A percentile compares a stretch with the other conserved stretches of the same genome.
Evolutionary conservation across 2,329 filamentous ascomycete species (phyloP).

Genomic region (Scedosporium boydii): DNA sequence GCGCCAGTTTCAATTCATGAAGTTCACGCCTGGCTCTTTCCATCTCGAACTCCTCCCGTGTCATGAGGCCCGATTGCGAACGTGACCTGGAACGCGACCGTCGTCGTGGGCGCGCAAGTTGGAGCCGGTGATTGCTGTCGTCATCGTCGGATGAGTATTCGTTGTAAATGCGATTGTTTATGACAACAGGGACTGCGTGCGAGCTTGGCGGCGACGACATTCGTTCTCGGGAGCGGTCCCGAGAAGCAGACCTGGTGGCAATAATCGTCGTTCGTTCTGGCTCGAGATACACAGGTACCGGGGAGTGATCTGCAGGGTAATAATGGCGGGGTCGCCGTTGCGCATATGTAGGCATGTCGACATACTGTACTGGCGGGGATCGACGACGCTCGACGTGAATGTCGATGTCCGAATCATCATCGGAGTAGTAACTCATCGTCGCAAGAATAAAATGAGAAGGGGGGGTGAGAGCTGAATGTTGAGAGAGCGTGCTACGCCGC

Average conservation of each 20-base stretch:
- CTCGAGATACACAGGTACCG: slow-evolving; percentile 30
- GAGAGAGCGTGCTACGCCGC: neutral
- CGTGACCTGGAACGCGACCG: slow-evolving; percentile 25
- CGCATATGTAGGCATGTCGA: slow-evolving; percentile 21
- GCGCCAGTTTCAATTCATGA: slow-evolving; percentile 31
- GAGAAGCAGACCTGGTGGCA: slow-evolving; percentile 19
- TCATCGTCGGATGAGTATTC: slow-evolving; percentile 36
- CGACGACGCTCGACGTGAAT: slow-evolving; percentile 35
- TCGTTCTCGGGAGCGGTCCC: slow-evolving; percentile 33
- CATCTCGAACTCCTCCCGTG: slow-evolving; percentile 32
- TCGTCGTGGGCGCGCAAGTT: slow-evolving; percentile 17
- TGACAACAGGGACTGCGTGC: slow-evolving; percentile 38
- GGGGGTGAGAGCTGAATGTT: neutral
- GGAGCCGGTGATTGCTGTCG: slow-evolving; percentile 22
- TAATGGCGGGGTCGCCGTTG: slow-evolving; percentile 30
- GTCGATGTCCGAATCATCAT: slow-evolving; percentile 46
- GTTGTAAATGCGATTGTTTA: slow-evolving; percentile 47
- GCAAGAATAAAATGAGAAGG: slow-evolving; percentile 1
- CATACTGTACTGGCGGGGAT: slow-evolving; percentile 35
- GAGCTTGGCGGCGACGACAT: slow-evolving; percentile 29
- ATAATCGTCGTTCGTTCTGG: slow-evolving; percentile 33
- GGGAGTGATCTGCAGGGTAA: slow-evolving; percentile 24
- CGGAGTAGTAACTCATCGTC: slow-evolving; percentile 31
- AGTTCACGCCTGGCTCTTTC: slow-evolving; percentile 32
- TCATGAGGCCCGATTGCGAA: slow-evolving; percentile 26